phyloP scores from a whole-genome alignment of 768 basidiomycete genomes.

The Termitomyces sp. region DNA sequence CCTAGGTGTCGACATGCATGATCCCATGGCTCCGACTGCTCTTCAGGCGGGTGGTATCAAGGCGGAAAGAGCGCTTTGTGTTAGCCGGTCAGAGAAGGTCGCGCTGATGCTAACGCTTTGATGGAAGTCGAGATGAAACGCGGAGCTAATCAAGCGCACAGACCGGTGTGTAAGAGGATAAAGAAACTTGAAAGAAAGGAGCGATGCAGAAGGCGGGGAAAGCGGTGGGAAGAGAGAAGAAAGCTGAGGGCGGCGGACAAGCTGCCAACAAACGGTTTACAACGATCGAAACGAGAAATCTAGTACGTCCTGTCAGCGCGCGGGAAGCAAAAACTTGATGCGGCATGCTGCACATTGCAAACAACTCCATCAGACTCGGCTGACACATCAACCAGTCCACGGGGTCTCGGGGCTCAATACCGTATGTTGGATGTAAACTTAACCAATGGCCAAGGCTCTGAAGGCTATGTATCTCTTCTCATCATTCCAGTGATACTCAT shows the following conservation, averaged over 20 bases:
- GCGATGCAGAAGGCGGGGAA: neutral
- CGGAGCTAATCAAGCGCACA: neutral
- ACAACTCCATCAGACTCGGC: conserved; percentile 5
- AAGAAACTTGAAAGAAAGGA: neutral
- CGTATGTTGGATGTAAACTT: too few relatives aligned
- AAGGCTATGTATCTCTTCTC: too few relatives aligned
- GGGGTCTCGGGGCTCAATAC: too few relatives aligned
- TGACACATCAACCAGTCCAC: neutral
- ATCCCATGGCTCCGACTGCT: conserved; percentile 53
- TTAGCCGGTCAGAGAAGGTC: neutral
- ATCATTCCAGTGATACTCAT: too few relatives aligned
- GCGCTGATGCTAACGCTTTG: neutral
- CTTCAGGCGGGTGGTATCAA: neutral
- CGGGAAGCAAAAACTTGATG: neutral
- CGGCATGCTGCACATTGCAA: neutral
- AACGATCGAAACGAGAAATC: conserved; percentile 1
- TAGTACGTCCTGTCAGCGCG: neutral
- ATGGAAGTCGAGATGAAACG: neutral
- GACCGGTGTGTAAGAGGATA: neutral
- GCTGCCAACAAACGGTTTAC: neutral
- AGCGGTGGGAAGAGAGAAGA: neutral
- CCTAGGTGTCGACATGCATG: conserved; percentile 65
- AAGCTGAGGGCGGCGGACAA: neutral
- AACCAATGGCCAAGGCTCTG: too few relatives aligned
- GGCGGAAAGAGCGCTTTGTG: neutral